These are phyloP conservation scores for Tetrahymena elliotti DNA, from an alignment of 73 alveolate species.

Conservation along the genomic window DNA sequence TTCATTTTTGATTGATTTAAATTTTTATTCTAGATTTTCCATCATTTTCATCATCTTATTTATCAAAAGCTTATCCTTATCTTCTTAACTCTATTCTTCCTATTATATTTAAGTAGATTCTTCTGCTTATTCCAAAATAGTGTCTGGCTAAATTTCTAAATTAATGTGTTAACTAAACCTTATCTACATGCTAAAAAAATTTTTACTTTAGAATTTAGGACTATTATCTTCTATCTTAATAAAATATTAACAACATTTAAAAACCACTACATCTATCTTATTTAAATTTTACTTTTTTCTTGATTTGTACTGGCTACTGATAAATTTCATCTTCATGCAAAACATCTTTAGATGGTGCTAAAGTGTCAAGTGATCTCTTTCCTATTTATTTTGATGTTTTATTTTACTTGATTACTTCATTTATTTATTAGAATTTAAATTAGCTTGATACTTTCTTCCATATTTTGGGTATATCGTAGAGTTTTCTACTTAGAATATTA, in stretches of 20 bases:
- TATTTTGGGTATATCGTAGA: neutral
- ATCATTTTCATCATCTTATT: neutral
- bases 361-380: neutral
- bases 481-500: neutral
- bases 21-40: neutral
- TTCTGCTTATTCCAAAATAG: neutral
- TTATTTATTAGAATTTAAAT: neutral
- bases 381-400: neutral
- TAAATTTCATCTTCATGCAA: neutral
- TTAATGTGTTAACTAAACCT: neutral
- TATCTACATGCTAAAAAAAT: neutral
- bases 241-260: no score
- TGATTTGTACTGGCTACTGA: neutral
- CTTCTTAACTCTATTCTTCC: neutral
- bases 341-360: neutral
- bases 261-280: neutral
- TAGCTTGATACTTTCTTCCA: neutral
- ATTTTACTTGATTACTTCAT: neutral
- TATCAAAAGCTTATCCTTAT: neutral
- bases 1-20: neutral
- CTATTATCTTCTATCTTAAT: neutral
- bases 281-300: neutral
- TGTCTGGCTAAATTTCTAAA: neutral
- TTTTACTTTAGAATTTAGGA: neutral
- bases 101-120: neutral